Percentiles rank a stretch among this genome's conserved stretches.
Conservation (phyloP, 176 grass and related monocot species). For the Triticum aestivum region DNA sequence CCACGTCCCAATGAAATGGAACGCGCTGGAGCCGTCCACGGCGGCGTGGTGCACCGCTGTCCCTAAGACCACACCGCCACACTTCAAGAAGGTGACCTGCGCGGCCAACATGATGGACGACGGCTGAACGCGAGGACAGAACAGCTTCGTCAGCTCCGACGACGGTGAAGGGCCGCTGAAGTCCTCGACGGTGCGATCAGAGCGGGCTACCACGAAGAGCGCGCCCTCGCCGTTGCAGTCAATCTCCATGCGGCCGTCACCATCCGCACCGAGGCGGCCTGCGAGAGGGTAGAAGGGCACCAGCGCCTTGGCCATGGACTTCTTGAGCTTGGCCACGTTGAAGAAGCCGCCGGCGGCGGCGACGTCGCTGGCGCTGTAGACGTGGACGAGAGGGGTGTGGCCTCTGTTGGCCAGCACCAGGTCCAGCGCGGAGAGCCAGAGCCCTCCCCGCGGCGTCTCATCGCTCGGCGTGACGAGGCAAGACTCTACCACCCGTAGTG, state of each 20-base stretch:
- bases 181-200: background rate
- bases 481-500: slow-evolving; percentile 19
- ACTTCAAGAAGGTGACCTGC: slow-evolving; percentile 24
- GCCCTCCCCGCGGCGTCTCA: slow-evolving; percentile 5
- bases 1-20: background rate
- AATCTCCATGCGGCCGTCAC: slow-evolving; percentile 2
- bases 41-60: background rate
- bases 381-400: slow-evolving; percentile 33
- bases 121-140: slow-evolving; percentile 15
- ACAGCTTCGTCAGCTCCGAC: background rate
- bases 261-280: background rate
- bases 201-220: slow-evolving; percentile 39
- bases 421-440: slow-evolving; percentile 42
- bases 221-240: slow-evolving; percentile 42
- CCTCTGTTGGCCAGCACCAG: background rate
- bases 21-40: background rate
- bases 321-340: slow-evolving; percentile 8
- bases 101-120: background rate
- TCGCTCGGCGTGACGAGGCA: background rate
- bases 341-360: slow-evolving; percentile 3
- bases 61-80: background rate
- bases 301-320: slow-evolving; percentile 30
- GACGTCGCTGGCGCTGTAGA: slow-evolving; percentile 4
- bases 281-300: slow-evolving; percentile 48
- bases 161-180: slow-evolving; percentile 20